Evolutionary conservation across 1,139 yeast genomes (phyloP).

Genomic region (Hyphopichia buzzinii): DNA sequence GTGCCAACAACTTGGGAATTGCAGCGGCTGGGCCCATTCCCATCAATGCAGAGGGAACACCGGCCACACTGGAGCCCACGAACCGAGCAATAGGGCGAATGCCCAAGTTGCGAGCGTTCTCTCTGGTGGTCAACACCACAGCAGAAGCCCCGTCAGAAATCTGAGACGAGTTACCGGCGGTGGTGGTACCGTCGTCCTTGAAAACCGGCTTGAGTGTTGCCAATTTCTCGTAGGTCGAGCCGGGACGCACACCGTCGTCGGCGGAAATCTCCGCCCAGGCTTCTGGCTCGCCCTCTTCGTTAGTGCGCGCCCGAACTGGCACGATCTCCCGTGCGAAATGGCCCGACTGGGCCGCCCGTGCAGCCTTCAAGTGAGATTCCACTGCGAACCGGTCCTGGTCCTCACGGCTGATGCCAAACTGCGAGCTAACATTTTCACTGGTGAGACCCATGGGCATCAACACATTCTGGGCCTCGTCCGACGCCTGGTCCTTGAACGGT

Average conservation of each 20-base stretch:
- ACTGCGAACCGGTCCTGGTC: slow-evolving; percentile 38
- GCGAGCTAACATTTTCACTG: too few relatives aligned
- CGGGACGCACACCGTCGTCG: slow-evolving; percentile 34
- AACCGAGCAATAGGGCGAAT: slow-evolving; percentile 39
- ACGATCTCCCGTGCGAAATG: slow-evolving; percentile 36
- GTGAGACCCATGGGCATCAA: too few relatives aligned
- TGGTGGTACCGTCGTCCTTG: slow-evolving; percentile 33
- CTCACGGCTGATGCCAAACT: too few relatives aligned
- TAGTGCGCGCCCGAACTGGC: slow-evolving; percentile 28
- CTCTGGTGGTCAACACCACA: slow-evolving; percentile 35
- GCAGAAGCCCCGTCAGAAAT: slow-evolving; percentile 45
- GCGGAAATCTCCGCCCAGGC: too few relatives aligned
- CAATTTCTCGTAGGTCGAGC: slow-evolving; percentile 28
- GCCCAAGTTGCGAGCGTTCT: slow-evolving; percentile 33
- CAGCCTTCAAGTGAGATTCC: slow-evolving; percentile 34
- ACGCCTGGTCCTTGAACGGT: slow-evolving; percentile 16
- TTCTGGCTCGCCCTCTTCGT: slow-evolving; percentile 18
- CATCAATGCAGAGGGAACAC: slow-evolving; percentile 37
- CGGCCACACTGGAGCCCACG: slow-evolving; percentile 34
- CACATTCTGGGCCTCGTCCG: too few relatives aligned
- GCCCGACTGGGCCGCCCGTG: slow-evolving; percentile 32
- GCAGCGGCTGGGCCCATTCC: slow-evolving; percentile 43
- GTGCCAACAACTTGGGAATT: slow-evolving; percentile 28
- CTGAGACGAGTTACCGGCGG: slow-evolving; percentile 44
- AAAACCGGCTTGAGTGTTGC: slow-evolving; percentile 33